A percentile compares a stretch with the other conserved stretches of the same genome.
These are phyloP conservation scores for Colletotrichum somersetense DNA, from an alignment of 2,329 filamentous ascomycete genomes.

Conservation along the genomic window DNA sequence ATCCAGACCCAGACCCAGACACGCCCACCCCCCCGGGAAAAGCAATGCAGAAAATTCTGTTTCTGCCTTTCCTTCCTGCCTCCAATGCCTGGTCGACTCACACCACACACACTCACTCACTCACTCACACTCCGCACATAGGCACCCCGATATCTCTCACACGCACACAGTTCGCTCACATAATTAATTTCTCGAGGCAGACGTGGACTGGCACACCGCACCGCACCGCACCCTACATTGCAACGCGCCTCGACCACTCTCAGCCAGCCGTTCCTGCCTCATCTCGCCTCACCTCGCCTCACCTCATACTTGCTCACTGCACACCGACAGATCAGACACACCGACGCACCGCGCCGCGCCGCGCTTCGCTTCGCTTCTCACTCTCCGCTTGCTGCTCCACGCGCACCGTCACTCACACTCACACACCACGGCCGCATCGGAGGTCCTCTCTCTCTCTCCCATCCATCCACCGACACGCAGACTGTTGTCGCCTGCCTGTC, in stretches of 20 bases:
- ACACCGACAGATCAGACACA: neutral
- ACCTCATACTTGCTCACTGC: neutral
- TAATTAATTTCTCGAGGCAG: constrained; percentile 3
- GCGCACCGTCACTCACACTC: constrained; percentile 24
- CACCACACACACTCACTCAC: constrained; percentile 17
- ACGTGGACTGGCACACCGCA: constrained; percentile 7
- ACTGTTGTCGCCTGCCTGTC: constrained; percentile 5
- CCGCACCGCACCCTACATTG: neutral
- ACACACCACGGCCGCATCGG: constrained; percentile 21
- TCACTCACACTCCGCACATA: constrained; percentile 19
- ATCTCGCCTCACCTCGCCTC: constrained; percentile 8
- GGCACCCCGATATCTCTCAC: constrained; percentile 11
- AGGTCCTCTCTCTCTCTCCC: constrained; percentile 1
- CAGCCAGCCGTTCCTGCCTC: neutral
- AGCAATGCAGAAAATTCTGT: constrained; percentile 32
- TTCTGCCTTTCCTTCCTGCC: constrained; percentile 29
- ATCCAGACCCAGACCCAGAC: neutral
- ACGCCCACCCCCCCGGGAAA: neutral
- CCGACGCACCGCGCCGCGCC: neutral
- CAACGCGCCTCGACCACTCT: constrained; percentile 5
- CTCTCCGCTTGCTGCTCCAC: constrained; percentile 39
- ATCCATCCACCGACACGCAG: constrained; percentile 7
- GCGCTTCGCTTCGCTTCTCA: neutral
- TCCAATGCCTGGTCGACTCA: constrained; percentile 27
- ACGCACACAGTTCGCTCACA: constrained; percentile 1